Base-by-base conservation (phyloP, 208 protist species). In the Acanthamoeba triangularis region DNA sequence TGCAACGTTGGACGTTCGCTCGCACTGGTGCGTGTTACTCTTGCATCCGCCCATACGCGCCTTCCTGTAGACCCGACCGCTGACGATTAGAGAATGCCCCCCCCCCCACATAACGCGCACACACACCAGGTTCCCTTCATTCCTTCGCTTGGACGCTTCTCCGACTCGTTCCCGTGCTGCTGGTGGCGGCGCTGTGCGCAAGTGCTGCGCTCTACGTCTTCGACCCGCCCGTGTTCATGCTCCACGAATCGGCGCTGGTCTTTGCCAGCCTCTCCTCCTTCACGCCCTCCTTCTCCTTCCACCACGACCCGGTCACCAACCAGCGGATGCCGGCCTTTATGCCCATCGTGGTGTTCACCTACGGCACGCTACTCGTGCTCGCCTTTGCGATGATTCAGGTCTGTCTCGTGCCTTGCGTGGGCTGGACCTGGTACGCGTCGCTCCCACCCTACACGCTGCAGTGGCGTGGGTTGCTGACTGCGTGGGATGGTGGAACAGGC, bases 191-290 rank as follows among this genome's bases (percentile, higher is more conserved):
- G 8, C 80, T 88, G 0, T n/a, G 41, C n/a, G 35, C 33, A 41
- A 88, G 49, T 25, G 49, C 20, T 41, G 52, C 30, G 80, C 49
- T 88, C 14, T 63, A 65, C 25, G 52, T 41, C 25, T 88, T 88
- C 80, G 11, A 88, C 30, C 28, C 80, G n/a, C 52, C 44, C 25
- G 49, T 47, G 80, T 88, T 65, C 25, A 47, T 88, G 35, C 44
- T 88, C 7, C 80, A 88, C 80, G 80, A 88, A 16, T 88, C 80
- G n/a, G 80, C 80, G 1, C 80, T 88, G 28, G 80, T 88, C 30
- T 88, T 88, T 30, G 33, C 80, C 10, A 10, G 14, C 13, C 11
- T 88, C 20, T 41, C 80, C 2, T 6, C 33, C 16, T 63, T 65
- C 47, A 63, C 52, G 6, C 44, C 49, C 7, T 88, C 80, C 25